Evolutionary conservation across 495 filamentous ascomycete genomes (phyloP), one percentile per base, ranked within the genome.

Genomic region (Xylaria acuta): DNA sequence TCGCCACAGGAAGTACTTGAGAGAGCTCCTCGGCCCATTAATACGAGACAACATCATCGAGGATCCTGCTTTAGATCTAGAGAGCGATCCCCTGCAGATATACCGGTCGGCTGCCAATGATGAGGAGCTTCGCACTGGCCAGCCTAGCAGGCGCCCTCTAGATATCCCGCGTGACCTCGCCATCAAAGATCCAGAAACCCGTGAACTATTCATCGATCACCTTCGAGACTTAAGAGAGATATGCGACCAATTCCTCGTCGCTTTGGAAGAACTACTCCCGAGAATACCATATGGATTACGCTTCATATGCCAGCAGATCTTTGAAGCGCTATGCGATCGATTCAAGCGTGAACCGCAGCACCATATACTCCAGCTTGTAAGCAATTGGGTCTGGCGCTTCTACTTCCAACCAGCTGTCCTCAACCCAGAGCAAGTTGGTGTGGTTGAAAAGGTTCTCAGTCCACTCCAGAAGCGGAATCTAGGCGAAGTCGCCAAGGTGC

Each of bases 11-110:
- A 97, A 97, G 74, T 99, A 93, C 81, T 86, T 98, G 77, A 89
- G 93, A 41, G 93, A 96, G 75, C 84, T 97, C 12, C 82, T 98
- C 14, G 94, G 93, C 18, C 89, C 92, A 9, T 81, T 98, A 43
- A 91, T 98, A 72, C 90, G 91, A 72, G 90, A 96, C 73, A 93
- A 94, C 76, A 91, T 98, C 78, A 91, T 98, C 58, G 95, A 97
- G 40, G 97, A 97, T 73, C 91, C 93, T 8, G 91, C 91, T 11
- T 85, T 98, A 64, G 95, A 98, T 75, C 86, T 99, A 20, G 96
- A 99, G 81, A 97, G 95, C 76, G 96, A 99, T 78, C 96, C 96
- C 0, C 92, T 98, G 85, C 95, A 98, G 75, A 99, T 99, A 64
- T 98, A 99, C 82, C 89, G 93, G 32, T 95, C 94, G 16, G 89